A percentile compares a stretch with the other conserved stretches of the same genome.
These are phyloP conservation scores for Ilex paraguariensis DNA, from an alignment of 305 asterid species.

Conservation along the genomic window DNA sequence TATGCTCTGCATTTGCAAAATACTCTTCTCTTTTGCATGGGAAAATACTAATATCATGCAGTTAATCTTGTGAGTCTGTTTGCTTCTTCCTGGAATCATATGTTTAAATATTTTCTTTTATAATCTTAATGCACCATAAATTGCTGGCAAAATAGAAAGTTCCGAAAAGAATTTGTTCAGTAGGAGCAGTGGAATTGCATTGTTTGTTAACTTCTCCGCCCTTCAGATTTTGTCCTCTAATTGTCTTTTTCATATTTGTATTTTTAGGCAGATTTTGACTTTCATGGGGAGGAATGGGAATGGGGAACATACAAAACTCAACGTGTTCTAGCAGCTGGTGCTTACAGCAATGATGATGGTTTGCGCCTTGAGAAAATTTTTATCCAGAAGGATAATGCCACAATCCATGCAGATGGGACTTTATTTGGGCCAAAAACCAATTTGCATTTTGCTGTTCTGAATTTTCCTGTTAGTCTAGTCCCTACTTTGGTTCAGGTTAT, in stretches of 20 bases:
- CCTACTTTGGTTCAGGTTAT: constrained; percentile 92
- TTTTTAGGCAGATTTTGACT: constrained; percentile 89
- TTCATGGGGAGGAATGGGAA: constrained; percentile 99
- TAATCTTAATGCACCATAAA: too few relatives aligned
- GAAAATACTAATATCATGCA: background rate
- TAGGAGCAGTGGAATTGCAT: background rate
- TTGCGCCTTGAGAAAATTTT: constrained; percentile 97
- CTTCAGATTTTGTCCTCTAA: background rate
- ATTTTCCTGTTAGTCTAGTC: constrained; percentile 91
- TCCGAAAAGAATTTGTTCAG: background rate
- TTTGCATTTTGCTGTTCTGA: constrained; percentile 94
- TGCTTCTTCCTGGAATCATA: background rate
- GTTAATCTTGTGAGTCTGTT: background rate
- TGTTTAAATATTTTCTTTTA: background rate
- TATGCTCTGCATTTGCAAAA: too few relatives aligned
- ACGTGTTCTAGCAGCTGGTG: constrained; percentile 96
- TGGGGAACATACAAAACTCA: constrained; percentile 97
- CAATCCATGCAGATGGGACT: constrained; percentile 98
- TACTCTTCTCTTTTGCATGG: background rate
- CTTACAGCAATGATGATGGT: constrained; percentile 95
- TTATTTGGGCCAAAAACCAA: constrained; percentile 90
- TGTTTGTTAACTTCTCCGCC: background rate
- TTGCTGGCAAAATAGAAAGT: too few relatives aligned
- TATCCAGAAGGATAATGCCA: constrained; percentile 97
- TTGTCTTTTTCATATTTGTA: constrained; percentile 11